These are phyloP conservation scores for Angomonas ambiguus DNA, from an alignment of 208 protist genomes.

Conservation along the genomic window DNA sequence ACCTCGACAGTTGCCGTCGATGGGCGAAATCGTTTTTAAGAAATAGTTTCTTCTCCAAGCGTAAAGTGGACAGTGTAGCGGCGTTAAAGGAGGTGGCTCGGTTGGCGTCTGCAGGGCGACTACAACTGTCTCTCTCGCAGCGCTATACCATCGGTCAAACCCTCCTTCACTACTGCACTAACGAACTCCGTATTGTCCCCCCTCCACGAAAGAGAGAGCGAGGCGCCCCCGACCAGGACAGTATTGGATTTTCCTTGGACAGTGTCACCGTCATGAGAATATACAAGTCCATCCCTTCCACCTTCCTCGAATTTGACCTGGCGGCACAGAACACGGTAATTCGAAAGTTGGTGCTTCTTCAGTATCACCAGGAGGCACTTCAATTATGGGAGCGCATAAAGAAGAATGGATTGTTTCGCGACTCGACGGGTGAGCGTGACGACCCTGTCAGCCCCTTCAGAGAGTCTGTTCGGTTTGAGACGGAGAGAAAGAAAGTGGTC, in stretches of 20 bases:
- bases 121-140: slow-evolving; percentile 18
- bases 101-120: slow-evolving; percentile 14
- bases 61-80: slow-evolving; percentile 8
- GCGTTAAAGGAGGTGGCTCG: slow-evolving; percentile 17
- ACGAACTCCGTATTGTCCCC: neutral
- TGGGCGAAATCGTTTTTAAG: neutral
- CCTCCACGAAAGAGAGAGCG: neutral
- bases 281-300: neutral
- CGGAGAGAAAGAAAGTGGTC: neutral
- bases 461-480: neutral
- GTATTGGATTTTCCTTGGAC: neutral
- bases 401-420: neutral
- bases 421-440: neutral
- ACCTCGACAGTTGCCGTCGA: neutral
- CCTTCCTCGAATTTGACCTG: neutral
- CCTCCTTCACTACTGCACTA: slow-evolving; percentile 14
- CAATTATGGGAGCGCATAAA: neutral
- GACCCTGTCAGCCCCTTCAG: neutral
- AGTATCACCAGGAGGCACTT: neutral
- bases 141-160: slow-evolving; percentile 28
- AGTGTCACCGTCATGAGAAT: neutral
- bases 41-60: neutral
- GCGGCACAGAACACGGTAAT: slow-evolving; percentile 2
- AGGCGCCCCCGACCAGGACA: neutral
- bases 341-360: neutral